phyloP scores from a whole-genome alignment of 352 stramenopile species.

The Pythium brachiatum region DNA sequence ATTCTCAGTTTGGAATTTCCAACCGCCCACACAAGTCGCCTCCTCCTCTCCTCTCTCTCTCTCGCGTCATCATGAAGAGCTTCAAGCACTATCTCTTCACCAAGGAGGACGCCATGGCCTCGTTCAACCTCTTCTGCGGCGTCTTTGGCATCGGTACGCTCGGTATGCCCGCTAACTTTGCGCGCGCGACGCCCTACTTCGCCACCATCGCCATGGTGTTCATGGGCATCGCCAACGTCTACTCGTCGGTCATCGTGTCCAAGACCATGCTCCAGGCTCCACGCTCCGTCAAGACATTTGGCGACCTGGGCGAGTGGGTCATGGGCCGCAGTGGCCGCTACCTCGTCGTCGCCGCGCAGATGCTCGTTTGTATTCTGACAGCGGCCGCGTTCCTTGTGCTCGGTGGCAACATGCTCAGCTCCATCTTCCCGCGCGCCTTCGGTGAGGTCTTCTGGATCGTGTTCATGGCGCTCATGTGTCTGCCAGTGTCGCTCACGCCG shows the following conservation, averaged over 20 bases:
- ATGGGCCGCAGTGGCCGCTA: constrained; percentile 23
- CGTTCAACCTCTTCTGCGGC: constrained; percentile 28
- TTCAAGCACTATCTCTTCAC: constrained; percentile 28
- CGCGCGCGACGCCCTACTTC: constrained; percentile 25
- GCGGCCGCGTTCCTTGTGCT: constrained; percentile 29
- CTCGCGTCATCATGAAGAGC: constrained; percentile 13
- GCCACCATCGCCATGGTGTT: constrained; percentile 28
- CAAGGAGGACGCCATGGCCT: constrained; percentile 29
- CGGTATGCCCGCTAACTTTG: constrained; percentile 35
- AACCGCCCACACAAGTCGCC: neutral
- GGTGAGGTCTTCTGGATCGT: constrained; percentile 33
- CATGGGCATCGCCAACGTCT: constrained; percentile 35
- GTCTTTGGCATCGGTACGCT: constrained; percentile 38
- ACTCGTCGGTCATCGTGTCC: constrained; percentile 27
- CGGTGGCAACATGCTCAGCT: constrained; percentile 34
- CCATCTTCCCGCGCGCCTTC: constrained; percentile 53
- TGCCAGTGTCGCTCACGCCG: constrained; percentile 28
- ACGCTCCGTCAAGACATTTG: constrained; percentile 26
- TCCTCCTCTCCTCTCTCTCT: neutral
- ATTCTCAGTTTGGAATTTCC: constrained; percentile 14
- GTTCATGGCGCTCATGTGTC: constrained; percentile 27
- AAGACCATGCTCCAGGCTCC: constrained; percentile 31
- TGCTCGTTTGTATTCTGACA: constrained; percentile 23
- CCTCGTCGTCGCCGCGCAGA: constrained; percentile 6
- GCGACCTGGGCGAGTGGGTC: constrained; percentile 34